Base-by-base conservation (phyloP, 495 filamentous ascomycete species). In the Terfezia boudieri region DNA sequence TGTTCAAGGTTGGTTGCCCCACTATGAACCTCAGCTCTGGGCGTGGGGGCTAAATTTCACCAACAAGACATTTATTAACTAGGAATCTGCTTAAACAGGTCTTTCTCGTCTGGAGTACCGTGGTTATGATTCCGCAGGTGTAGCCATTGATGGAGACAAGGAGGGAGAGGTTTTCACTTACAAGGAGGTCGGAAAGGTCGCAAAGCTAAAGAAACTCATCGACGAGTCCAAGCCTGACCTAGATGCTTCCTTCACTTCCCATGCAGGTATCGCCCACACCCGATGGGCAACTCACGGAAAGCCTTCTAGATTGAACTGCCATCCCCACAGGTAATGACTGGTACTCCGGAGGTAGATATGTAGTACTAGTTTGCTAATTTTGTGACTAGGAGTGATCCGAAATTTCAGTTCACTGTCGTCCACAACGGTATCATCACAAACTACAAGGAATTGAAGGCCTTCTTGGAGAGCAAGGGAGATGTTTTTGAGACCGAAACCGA, bases 371-470 rank as follows among this genome's bases (percentile, higher is more conserved):
- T 36, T 49, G 12, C 14, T 37, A 12, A 36, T 12, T 14, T 32
- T 53, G 43, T 38, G 14, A 10, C 46, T 53, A 65, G 63, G 57
- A 62, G 59, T 49, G 90, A 98, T 65, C 79, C 82, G 62, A 83
- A 72, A 61, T 96, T 87, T 86, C 80, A 96, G 69, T 98, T 98
- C 67, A 77, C 86, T 56, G 83, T 98, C 61, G 89, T 95, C 48
- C 90, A 98, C 80, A 98, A 98, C 70, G 90, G 90, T 67, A 98
- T 98, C 75, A 98, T 98, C 73, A 98, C 90, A 73, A 98, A 98
- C 76, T 98, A 98, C 78, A 98, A 98, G 73, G 90, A 98, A 73
- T 72, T 98, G 61, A 94, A 89, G 79, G 83, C 83, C 55, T 76
- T 98, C 52, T 73, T 98, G 58, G 80, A 86, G 70, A 75, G 73